Evolutionary conservation across 2,329 filamentous ascomycete genomes (phyloP).

Genomic region (Lachnellula hyalina): DNA sequence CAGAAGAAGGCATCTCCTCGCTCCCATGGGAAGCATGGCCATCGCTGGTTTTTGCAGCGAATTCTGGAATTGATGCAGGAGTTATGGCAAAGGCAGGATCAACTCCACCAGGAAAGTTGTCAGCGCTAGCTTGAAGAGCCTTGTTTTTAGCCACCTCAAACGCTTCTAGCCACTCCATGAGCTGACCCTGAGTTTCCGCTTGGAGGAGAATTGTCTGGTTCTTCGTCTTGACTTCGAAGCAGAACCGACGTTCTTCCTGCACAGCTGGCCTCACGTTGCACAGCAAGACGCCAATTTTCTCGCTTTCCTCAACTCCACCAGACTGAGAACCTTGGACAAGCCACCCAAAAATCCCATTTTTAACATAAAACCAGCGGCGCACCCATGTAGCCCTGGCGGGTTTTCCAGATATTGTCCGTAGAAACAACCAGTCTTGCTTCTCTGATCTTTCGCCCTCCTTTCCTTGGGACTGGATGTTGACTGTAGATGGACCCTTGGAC

Average conservation of each 20-base stretch:
- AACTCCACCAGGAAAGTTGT: slow-evolving; percentile 42
- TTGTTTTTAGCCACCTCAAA: slow-evolving; percentile 93
- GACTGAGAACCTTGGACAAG: slow-evolving; percentile 74
- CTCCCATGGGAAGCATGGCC: slow-evolving; percentile 42
- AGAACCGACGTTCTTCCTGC: slow-evolving; percentile 90
- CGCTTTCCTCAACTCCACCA: slow-evolving; percentile 86
- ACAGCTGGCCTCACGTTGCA: slow-evolving; percentile 90
- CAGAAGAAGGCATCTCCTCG: slow-evolving; percentile 42
- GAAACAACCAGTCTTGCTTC: slow-evolving; percentile 92
- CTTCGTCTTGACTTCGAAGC: slow-evolving; percentile 98
- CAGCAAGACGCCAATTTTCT: slow-evolving; percentile 90
- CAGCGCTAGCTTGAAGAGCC: slow-evolving; percentile 71
- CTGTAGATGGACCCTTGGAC: slow-evolving; percentile 57
- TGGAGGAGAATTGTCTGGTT: slow-evolving; percentile 85
- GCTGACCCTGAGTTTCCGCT: slow-evolving; percentile 83
- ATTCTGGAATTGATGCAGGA: slow-evolving; percentile 81
- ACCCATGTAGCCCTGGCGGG: slow-evolving; percentile 87
- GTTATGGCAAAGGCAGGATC: slow-evolving; percentile 89
- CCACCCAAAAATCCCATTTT: slow-evolving; percentile 94
- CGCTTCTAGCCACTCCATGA: slow-evolving; percentile 91
- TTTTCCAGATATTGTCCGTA: slow-evolving; percentile 78
- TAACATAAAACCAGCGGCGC: slow-evolving; percentile 91
- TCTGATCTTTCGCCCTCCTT: slow-evolving; percentile 52
- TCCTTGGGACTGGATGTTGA: slow-evolving; percentile 40
- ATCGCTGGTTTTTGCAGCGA: slow-evolving; percentile 74